Base-by-base conservation (phyloP, 1,284 basidiomycete genomes). In the Ustanciosporium gigantosporum region DNA sequence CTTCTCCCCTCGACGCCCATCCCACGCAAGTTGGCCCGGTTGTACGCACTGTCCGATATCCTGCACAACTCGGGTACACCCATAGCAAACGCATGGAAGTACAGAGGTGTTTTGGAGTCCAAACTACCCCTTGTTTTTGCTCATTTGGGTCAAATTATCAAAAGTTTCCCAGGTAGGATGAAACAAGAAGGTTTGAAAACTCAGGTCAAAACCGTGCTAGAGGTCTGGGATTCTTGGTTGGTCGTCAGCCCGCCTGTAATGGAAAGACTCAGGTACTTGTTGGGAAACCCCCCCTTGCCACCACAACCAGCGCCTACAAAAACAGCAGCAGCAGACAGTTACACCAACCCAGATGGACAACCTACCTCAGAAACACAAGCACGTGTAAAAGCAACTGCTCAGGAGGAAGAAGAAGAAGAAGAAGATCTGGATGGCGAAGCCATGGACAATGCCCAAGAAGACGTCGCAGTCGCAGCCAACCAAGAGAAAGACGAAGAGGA, bases 31-130 rank as follows among this genome's bases (percentile, higher is more conserved):
- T 85, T 98, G 38, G 91, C 95, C 5, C 86, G 95, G 7, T 84
- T 99, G 21, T 88, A 96, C 79, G 84, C 96, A 36, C 89, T 98
- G 44, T 96, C 92, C 70, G 95, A 99, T 74, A 95, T 99, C 58
- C 83, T 99, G 22, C 92, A 97, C 81, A 99, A 98, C 77, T 91
- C 90, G 3, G 92, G 91, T 29, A 88, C 87, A 4, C 82, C 90
- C 3, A 83, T 92, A 8, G 87, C 89, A 2, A 88, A 70, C 78
- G 90, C 90, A 15, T 78, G 65, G 66, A 25, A 47, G 21, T 74
- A 69, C 45, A 41, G 64, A 9, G 42, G 46, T 7, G 48, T 48
- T 4, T 40, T 77, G 5, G 64, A 70, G 34, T 19, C 44, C 3
- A 55, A 55, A 15, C 41, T 76, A 7, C 51, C 39, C 3, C 15